Conservation (phyloP, 768 basidiomycete species). For the Artomyces pyxidatus region DNA sequence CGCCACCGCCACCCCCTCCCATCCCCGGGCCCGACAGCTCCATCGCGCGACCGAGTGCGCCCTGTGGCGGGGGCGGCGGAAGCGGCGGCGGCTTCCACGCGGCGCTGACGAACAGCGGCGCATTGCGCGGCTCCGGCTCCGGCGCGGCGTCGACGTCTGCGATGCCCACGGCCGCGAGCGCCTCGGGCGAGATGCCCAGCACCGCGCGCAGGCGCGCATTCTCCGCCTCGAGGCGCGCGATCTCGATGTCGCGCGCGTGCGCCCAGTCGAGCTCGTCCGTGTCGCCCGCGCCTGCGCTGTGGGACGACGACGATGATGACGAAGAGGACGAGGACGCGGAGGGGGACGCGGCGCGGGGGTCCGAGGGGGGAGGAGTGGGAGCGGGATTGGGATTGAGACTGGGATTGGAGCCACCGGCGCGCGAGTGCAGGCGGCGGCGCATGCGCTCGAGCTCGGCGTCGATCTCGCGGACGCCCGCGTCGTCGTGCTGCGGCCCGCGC, state of each 20-base stretch:
- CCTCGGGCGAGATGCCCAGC: conserved; percentile 63
- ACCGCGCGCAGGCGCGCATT: conserved; percentile 70
- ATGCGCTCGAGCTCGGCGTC: background rate
- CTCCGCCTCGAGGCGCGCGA: conserved; percentile 72
- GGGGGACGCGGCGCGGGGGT: background rate
- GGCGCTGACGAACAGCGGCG: conserved; percentile 10
- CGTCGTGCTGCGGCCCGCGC: conserved; percentile 7
- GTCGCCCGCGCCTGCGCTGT: background rate
- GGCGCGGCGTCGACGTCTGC: conserved; percentile 36
- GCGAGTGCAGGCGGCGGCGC: background rate
- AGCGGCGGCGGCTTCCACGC: conserved; percentile 18
- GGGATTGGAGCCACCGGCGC: background rate
- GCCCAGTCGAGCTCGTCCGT: conserved; percentile 63
- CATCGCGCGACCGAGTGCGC: conserved; percentile 15
- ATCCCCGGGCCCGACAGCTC: conserved; percentile 11
- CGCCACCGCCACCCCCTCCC: conserved; percentile 6
- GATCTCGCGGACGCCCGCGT: conserved; percentile 3
- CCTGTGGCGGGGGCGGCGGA: conserved; percentile 25
- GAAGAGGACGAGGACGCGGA: conserved; percentile 11
- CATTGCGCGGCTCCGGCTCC: conserved; percentile 19
- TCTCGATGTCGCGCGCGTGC: conserved; percentile 80
- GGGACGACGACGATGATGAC: background rate
- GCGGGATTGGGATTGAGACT: background rate
- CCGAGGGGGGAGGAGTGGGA: background rate
- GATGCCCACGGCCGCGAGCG: conserved; percentile 40